Base-by-base conservation (phyloP, 208 protist species). In the Dictyostelium gargantuum region DNA sequence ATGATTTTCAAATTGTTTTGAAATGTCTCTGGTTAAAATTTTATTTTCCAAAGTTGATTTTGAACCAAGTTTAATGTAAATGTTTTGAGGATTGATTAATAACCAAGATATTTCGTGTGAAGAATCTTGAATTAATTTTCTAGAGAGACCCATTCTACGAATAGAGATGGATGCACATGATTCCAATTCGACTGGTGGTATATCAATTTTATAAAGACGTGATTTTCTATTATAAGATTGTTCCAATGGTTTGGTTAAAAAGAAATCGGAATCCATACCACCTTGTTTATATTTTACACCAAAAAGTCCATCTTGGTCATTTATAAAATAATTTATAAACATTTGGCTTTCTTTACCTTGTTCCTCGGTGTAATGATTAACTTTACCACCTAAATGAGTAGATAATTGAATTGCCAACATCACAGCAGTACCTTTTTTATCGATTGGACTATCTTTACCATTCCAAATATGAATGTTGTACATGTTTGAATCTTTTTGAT, bases 341-440 rank as follows among this genome's bases (percentile, higher is more conserved):
- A 63, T 11, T 50, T 63, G 4, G 4, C 32, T 66, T n/a, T 89
- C 81, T 38, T 89, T 72, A 38, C 48, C 48, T 44, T 89, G 81
- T 6, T 89, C 70, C 13, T 89, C 81, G 3, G 23, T 15, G 29
- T 66, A 89, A 17, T 66, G 61, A 17, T 76, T 61, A 3, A 63
- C 70, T 58, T 89, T 89, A 35, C 81, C 81, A 48, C 35, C 32
- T 6, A 89, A n/a, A 77, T 89, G 81, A 58, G 80, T 89, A 5
- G 32, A 50, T 23, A 89, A 77, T 48, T 89, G 81, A 75, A 89
- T 23, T 21, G 81, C 81, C 81, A 89, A 46, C 81, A 89, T 89
- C 6, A 52, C 68, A 9, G 58, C 40, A 0, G 66, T 54, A n/a
- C 81, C 70, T n/a, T 32, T 48, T 40, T 72, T 56, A 89, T 89